Conservation (phyloP, 495 filamentous ascomycete species). For the Penicillium antarcticum region DNA sequence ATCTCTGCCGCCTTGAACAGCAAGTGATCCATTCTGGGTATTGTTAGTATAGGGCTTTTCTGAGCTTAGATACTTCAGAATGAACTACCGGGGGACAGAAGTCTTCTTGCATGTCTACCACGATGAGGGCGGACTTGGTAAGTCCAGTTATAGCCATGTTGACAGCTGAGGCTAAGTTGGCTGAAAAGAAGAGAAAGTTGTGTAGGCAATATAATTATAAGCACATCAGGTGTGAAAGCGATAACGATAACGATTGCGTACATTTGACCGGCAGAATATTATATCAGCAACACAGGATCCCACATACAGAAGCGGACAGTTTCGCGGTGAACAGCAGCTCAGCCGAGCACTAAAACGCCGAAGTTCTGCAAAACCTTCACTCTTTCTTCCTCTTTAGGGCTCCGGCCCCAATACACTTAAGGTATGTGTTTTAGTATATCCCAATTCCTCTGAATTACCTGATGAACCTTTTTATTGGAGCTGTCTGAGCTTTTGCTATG, state of each 20-base stretch:
- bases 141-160: slow-evolving; percentile 8
- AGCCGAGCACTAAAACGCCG: slow-evolving; percentile 25
- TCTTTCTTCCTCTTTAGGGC: slow-evolving; percentile 29
- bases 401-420: slow-evolving; percentile 36
- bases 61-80: too few species aligned
- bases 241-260: neutral
- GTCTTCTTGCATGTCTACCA: slow-evolving; percentile 93
- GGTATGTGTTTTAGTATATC: slow-evolving; percentile 26
- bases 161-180: neutral
- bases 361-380: slow-evolving; percentile 14
- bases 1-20: slow-evolving; percentile 67
- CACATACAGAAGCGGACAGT: neutral
- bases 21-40: slow-evolving; percentile 72
- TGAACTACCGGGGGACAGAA: slow-evolving; percentile 80
- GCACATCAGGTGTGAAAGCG: neutral
- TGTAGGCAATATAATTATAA: neutral
- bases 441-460: slow-evolving; percentile 23
- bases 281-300: too few species aligned
- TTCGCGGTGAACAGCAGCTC: slow-evolving; percentile 5
- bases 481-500: slow-evolving; percentile 77
- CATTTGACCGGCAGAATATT: slow-evolving; percentile 5
- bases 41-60: slow-evolving; percentile 5
- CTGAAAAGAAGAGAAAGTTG: neutral
- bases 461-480: slow-evolving; percentile 88
- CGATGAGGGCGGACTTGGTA: slow-evolving; percentile 52